These are phyloP conservation scores for Cubamyces sp. DNA, from an alignment of 768 basidiomycete species.

Conservation along the genomic window DNA sequence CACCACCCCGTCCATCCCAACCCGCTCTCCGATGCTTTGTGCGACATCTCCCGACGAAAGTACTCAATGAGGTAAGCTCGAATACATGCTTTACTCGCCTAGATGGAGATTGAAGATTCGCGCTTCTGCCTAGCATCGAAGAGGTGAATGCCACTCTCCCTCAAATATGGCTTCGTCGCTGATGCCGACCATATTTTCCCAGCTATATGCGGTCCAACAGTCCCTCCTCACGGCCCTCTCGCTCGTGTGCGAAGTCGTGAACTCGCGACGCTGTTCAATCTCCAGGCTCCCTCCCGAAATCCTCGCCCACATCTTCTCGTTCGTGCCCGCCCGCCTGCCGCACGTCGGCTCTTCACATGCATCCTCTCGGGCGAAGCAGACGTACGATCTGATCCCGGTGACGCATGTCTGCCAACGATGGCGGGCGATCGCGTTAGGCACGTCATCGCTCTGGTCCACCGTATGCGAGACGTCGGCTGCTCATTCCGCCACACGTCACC, in stretches of 20 bases:
- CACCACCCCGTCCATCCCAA: not conserved
- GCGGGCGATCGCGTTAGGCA: conserved; percentile 20
- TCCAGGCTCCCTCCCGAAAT: conserved; percentile 24
- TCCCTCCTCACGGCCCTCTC: not conserved
- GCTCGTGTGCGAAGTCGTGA: conserved; percentile 9
- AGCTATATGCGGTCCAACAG: conserved; percentile 3
- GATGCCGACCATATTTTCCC: not conserved
- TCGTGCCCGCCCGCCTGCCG: conserved; percentile 3
- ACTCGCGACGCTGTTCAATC: not conserved
- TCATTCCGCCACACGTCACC: not conserved
- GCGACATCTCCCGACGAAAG: not conserved
- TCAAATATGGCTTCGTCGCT: not conserved
- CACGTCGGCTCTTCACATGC: not conserved
- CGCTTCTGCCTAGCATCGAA: conserved; percentile 1
- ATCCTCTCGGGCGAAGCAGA: not conserved
- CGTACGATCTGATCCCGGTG: conserved; percentile 20
- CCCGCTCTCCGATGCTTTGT: not conserved
- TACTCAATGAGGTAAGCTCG: conserved; percentile 12
- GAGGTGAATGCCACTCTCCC: not conserved
- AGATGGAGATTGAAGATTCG: not conserved
- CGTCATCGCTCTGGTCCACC: conserved; percentile 24
- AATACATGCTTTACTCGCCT: too few species aligned
- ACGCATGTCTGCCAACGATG: conserved; percentile 27
- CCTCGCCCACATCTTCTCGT: conserved; percentile 16
- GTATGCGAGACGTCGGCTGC: conserved; percentile 6